These are phyloP conservation scores for Debaryomyces fabryi DNA, from an alignment of 1,139 yeast genomes.

Conservation along the genomic window DNA sequence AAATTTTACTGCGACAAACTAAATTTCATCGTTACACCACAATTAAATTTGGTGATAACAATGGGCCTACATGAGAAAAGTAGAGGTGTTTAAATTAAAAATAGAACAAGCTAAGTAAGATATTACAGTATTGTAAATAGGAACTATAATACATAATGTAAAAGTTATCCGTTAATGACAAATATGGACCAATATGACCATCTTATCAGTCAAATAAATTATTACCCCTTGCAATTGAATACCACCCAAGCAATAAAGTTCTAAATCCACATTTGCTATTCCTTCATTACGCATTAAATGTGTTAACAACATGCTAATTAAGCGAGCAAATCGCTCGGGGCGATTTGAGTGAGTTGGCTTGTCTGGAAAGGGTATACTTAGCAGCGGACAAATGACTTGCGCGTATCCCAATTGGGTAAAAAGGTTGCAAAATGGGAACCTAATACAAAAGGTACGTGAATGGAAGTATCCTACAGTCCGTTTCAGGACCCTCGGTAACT, in stretches of 20 bases:
- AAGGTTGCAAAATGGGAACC: background rate
- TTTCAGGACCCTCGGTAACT: background rate
- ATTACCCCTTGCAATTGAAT: background rate
- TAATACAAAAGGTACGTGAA: background rate
- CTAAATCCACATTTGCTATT: background rate
- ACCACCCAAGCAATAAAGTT: background rate
- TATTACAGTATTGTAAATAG: background rate
- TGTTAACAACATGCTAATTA: background rate
- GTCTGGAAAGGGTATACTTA: background rate
- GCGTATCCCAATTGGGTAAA: constrained; percentile 1
- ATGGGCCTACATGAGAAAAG: background rate
- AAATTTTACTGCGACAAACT: constrained; percentile 3
- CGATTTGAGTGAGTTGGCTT: background rate
- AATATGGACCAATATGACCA: background rate
- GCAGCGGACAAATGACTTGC: constrained; percentile 1
- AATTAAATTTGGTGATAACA: background rate
- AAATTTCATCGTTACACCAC: background rate
- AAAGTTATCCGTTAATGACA: background rate
- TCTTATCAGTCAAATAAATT: background rate
- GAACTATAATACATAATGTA: background rate
- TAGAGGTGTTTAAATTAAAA: background rate
- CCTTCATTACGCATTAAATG: background rate
- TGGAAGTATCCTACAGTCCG: background rate
- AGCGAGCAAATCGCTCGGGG: background rate
- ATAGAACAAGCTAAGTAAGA: background rate